A percentile compares a stretch with the other conserved stretches of the same genome.
Evolutionary conservation across 2,329 filamentous ascomycete genomes (phyloP).

Genomic region (Fonsecaea monophora): DNA sequence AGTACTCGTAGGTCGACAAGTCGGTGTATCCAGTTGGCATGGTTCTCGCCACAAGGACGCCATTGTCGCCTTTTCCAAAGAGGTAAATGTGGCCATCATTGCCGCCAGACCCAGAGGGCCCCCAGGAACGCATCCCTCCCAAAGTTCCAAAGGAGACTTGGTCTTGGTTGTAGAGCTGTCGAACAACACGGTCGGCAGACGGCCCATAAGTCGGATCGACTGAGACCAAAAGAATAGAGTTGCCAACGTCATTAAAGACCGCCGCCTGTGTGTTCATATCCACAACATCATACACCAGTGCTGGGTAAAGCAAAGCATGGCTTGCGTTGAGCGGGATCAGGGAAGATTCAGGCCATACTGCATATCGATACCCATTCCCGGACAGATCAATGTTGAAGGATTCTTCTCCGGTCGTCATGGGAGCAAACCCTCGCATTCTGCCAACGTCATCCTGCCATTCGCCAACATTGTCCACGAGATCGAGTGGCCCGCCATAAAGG

Average conservation of each 20-base stretch:
- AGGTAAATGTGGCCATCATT: conserved; percentile 44
- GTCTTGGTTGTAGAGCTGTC: conserved; percentile 41
- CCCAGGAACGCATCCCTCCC: conserved; percentile 44
- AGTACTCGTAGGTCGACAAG: conserved; percentile 41
- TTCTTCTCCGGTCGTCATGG: conserved; percentile 44
- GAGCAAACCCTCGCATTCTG: conserved; percentile 43
- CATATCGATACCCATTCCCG: conserved; percentile 44
- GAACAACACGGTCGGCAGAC: conserved; percentile 40
- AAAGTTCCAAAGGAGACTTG: conserved; percentile 43
- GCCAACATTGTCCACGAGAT: conserved; percentile 44
- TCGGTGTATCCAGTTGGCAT: conserved; percentile 35
- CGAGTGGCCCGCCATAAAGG: conserved; percentile 38
- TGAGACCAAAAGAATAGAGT: conserved; percentile 42
- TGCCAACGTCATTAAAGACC: conserved; percentile 42
- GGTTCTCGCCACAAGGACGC: conserved; percentile 41
- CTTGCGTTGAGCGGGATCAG: conserved; percentile 43
- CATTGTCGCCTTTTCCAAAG: conserved; percentile 42
- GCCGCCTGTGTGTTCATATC: conserved; percentile 40
- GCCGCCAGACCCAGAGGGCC: conserved; percentile 40
- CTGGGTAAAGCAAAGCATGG: conserved; percentile 42
- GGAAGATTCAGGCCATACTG: conserved; percentile 45
- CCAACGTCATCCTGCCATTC: conserved; percentile 45
- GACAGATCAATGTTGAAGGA: conserved; percentile 44
- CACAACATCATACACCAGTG: conserved; percentile 45
- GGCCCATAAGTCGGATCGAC: conserved; percentile 42